phyloP scores from a whole-genome alignment of 805 yeast genomes.

The Ogataea saltuana region DNA sequence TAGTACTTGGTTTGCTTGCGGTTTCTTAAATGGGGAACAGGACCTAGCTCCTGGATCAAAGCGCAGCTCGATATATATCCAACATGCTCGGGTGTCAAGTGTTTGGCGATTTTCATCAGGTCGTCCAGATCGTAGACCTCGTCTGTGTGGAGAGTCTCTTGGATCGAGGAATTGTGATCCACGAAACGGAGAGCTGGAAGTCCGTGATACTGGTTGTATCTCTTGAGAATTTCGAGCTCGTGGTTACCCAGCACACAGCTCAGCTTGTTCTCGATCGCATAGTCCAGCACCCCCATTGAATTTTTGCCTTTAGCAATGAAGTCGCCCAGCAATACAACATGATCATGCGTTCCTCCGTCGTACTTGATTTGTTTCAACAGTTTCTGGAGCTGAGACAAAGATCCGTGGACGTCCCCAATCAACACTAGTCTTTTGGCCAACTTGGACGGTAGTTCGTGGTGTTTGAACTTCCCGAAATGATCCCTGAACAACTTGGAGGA shows the following conservation, averaged over 20 bases:
- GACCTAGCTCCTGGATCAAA: slow-evolving; percentile 61
- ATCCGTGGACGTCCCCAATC: slow-evolving; percentile 91
- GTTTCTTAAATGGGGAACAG: slow-evolving; percentile 47
- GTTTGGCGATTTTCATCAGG: slow-evolving; percentile 49
- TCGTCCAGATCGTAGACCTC: slow-evolving; percentile 38
- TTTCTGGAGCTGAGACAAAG: slow-evolving; percentile 51
- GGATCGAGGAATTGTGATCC: slow-evolving; percentile 18
- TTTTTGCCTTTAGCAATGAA: slow-evolving; percentile 83
- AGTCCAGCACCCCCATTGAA: slow-evolving; percentile 67
- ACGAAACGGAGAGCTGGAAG: slow-evolving; percentile 32
- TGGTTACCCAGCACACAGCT: slow-evolving; percentile 89
- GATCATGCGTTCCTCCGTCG: slow-evolving; percentile 48
- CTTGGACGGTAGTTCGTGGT: slow-evolving; percentile 7
- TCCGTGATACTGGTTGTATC: slow-evolving; percentile 63
- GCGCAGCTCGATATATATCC: slow-evolving; percentile 63
- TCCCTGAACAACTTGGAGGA: slow-evolving; percentile 21
- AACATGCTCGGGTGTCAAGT: slow-evolving; percentile 60
- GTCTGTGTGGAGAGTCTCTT: slow-evolving; percentile 11
- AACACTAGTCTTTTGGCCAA: slow-evolving; percentile 55
- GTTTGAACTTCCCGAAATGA: slow-evolving; percentile 23
- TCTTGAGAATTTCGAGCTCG: slow-evolving; percentile 67
- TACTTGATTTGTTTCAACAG: slow-evolving; percentile 53
- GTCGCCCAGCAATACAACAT: slow-evolving; percentile 76
- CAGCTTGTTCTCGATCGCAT: slow-evolving; percentile 55
- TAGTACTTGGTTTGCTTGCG: slow-evolving; percentile 26